phyloP scores from a whole-genome alignment of 208 protist species.

The Leishmania guyanensis region DNA sequence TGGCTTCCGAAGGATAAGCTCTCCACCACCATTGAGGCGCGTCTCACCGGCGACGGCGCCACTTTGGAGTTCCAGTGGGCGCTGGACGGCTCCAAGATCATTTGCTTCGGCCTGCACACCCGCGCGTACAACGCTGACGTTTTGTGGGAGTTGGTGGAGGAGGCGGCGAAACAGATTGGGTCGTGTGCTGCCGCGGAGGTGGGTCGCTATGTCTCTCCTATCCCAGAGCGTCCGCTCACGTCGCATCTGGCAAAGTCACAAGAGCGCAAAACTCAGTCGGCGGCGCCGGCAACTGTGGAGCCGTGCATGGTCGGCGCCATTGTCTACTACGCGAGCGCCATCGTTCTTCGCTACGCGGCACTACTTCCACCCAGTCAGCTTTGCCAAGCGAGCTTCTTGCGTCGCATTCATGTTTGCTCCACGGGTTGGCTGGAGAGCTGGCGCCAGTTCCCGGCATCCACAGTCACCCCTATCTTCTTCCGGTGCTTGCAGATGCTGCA shows the following conservation, averaged over 20 bases:
- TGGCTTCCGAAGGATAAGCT: conserved; percentile 70
- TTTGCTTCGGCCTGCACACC: conserved; percentile 35
- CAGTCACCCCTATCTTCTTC: conserved; percentile 36
- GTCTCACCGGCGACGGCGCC: conserved; percentile 63
- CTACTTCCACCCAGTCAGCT: conserved; percentile 43
- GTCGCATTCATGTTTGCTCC: conserved; percentile 59
- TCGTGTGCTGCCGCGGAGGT: conserved; percentile 34
- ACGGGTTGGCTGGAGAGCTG: conserved; percentile 62
- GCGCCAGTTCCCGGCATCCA: conserved; percentile 32
- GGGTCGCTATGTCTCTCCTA: conserved; percentile 41
- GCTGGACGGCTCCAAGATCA: conserved; percentile 42
- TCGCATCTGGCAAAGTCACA: conserved; percentile 3
- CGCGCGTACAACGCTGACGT: conserved; percentile 47
- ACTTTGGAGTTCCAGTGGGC: conserved; percentile 47
- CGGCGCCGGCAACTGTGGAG: conserved; percentile 12
- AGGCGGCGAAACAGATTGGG: conserved; percentile 13
- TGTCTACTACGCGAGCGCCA: conserved; percentile 71
- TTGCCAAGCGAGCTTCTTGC: conserved; percentile 35
- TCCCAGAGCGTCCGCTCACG: conserved; percentile 28
- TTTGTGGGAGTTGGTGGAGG: conserved; percentile 39
- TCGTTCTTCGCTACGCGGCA: conserved; percentile 66
- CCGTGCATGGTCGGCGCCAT: conserved; percentile 54
- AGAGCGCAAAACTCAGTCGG: neutral
- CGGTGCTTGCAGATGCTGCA: conserved; percentile 58
- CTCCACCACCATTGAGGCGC: conserved; percentile 49